These are phyloP conservation scores for Apiotrichum gamsii DNA, from an alignment of 1,284 basidiomycete species.

Conservation along the genomic window DNA sequence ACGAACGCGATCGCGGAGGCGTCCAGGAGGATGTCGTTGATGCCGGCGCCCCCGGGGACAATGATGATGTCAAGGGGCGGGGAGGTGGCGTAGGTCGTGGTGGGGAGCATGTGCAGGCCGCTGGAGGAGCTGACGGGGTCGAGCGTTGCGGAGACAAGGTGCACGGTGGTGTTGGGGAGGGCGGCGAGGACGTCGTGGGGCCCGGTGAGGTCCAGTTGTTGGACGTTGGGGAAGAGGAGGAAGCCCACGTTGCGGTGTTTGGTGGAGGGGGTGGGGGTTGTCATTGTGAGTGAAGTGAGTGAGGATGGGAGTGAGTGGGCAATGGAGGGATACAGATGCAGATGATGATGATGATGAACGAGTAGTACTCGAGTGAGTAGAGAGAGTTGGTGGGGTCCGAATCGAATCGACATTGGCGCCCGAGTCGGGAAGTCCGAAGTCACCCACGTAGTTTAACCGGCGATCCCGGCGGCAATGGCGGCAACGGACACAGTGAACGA, in stretches of 20 bases:
- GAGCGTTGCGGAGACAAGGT: conserved; percentile 1
- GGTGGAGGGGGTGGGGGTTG: background rate
- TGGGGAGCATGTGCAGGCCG: background rate
- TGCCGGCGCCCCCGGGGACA: conserved; percentile 7
- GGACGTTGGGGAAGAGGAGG: conserved; percentile 7
- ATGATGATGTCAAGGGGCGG: conserved; percentile 3
- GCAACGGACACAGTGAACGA: no score
- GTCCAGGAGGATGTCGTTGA: background rate
- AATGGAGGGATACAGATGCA: no score
- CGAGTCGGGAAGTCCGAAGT: no score
- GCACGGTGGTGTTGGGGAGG: background rate
- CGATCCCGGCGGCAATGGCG: no score
- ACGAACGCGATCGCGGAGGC: background rate
- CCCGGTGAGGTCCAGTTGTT: conserved; percentile 10
- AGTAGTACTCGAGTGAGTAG: no score
- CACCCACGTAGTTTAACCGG: no score
- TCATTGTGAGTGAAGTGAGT: no score
- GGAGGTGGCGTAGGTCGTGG: background rate
- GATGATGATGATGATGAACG: no score
- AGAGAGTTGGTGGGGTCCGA: no score
- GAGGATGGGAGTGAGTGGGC: no score
- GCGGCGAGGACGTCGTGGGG: conserved; percentile 6
- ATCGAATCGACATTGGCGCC: no score
- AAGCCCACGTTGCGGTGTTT: background rate
- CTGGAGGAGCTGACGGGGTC: background rate